These are phyloP conservation scores for Exophiala mesophila DNA, from an alignment of 2,329 filamentous ascomycete genomes.

Conservation along the genomic window DNA sequence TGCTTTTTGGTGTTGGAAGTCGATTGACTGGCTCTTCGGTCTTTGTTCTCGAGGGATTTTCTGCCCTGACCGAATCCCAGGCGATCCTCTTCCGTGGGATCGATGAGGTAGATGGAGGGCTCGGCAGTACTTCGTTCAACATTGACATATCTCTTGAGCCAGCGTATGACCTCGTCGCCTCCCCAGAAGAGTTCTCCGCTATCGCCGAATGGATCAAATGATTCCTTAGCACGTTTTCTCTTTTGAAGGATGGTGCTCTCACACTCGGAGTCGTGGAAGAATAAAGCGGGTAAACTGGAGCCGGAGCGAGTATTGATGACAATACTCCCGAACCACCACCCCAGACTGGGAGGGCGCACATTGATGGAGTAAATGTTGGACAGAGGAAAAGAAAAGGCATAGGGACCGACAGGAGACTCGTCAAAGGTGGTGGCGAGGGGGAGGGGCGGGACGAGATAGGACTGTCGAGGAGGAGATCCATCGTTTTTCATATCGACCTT, in stretches of 20 bases:
- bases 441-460: conserved; percentile 85
- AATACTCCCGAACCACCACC: conserved; percentile 97
- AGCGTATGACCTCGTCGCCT: conserved; percentile 87
- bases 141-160: conserved; percentile 77
- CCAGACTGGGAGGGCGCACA: conserved; percentile 83
- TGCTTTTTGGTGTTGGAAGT: conserved; percentile 36
- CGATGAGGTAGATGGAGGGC: conserved; percentile 83
- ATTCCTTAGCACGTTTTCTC: conserved; percentile 76
- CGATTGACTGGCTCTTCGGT: conserved; percentile 35
- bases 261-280: conserved; percentile 97
- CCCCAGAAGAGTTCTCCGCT: conserved; percentile 92
- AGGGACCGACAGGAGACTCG: conserved; percentile 65
- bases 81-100: conserved; percentile 80
- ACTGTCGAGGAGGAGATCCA: conserved; percentile 75
- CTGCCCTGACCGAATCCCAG: conserved; percentile 63
- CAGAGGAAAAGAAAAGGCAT: conserved; percentile 87
- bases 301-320: conserved; percentile 88
- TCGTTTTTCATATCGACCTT: conserved; percentile 87
- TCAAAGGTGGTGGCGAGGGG: conserved; percentile 73
- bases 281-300: conserved; percentile 89
- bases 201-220: conserved; percentile 84
- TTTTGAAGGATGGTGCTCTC: conserved; percentile 92
- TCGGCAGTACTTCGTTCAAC: conserved; percentile 83
- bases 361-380: conserved; percentile 86
- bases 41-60: conserved; percentile 45